Evolutionary conservation across 2,329 filamentous ascomycete genomes (phyloP).

Genomic region (Trichoderma sp.): DNA sequence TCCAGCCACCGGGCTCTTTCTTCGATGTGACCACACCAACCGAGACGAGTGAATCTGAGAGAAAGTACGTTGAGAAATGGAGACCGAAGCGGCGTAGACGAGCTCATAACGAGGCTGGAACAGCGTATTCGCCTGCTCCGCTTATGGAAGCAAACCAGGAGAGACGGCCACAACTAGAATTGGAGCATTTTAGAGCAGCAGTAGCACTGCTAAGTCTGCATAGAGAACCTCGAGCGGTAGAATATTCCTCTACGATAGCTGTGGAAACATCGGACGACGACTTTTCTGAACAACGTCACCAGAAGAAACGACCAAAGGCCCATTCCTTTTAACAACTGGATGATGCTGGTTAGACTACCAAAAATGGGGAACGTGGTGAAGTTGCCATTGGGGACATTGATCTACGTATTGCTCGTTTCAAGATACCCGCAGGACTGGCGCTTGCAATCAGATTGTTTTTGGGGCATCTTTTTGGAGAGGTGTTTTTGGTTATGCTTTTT

Average conservation of each 20-base stretch:
- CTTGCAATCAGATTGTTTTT: constrained; percentile 2
- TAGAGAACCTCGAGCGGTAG: not conserved
- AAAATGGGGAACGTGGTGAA: not conserved
- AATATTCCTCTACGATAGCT: not conserved
- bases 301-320: constrained; percentile 19
- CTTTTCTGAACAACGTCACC: not conserved
- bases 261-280: constrained; percentile 9
- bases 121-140: not conserved
- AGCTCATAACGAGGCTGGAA: not conserved
- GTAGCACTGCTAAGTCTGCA: constrained; percentile 21
- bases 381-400: not conserved
- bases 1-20: not conserved
- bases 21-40: not conserved
- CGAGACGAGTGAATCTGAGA: not conserved
- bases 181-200: constrained; percentile 20
- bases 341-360: not conserved
- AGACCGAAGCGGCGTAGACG: constrained; percentile 12
- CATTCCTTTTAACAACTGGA: constrained; percentile 4
- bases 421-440: constrained; percentile 4
- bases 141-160: not conserved
- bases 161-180: not conserved
- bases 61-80: not conserved
- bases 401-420: not conserved
- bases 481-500: not conserved
- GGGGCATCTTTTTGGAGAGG: not conserved